Conservation (phyloP, 108 stramenopile species). For the Fistulifera solaris region DNA sequence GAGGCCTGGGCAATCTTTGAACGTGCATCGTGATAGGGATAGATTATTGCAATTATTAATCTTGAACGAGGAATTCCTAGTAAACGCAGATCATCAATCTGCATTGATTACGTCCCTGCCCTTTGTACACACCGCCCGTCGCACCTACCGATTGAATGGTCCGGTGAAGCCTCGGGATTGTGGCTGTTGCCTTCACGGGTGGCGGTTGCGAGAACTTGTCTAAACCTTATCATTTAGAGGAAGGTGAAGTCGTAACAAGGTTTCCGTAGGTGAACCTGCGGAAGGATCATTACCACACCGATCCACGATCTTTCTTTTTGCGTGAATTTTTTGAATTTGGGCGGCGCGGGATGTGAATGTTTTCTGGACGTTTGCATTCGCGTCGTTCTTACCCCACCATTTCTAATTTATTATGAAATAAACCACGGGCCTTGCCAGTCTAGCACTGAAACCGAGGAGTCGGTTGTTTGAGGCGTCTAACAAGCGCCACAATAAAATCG, state of each 20-base stretch:
- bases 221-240: constrained; percentile 93
- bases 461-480: too few relatives aligned
- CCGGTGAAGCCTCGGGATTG: constrained; percentile 94
- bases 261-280: constrained; percentile 99
- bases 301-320: constrained; percentile 50
- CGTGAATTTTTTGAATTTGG: too few relatives aligned
- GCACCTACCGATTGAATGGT: constrained; percentile 98
- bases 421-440: too few relatives aligned
- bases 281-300: constrained; percentile 95
- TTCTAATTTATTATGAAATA: too few relatives aligned
- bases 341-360: too few relatives aligned
- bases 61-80: constrained; percentile 99
- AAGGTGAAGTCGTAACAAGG: constrained; percentile 99
- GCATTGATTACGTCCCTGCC: constrained; percentile 43
- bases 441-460: too few relatives aligned
- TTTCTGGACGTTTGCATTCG: too few relatives aligned
- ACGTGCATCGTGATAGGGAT: constrained; percentile 98
- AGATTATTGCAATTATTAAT: constrained; percentile 99
- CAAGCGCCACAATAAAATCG: too few relatives aligned
- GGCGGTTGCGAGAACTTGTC: constrained; percentile 64
- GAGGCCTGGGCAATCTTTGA: constrained; percentile 97
- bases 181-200: constrained; percentile 63
- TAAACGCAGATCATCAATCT: constrained; percentile 98
- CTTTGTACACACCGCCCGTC: constrained; percentile 98
- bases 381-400: too few relatives aligned